These are phyloP conservation scores for Ogataea sp. DNA, from an alignment of 805 yeast genomes.

Conservation along the genomic window DNA sequence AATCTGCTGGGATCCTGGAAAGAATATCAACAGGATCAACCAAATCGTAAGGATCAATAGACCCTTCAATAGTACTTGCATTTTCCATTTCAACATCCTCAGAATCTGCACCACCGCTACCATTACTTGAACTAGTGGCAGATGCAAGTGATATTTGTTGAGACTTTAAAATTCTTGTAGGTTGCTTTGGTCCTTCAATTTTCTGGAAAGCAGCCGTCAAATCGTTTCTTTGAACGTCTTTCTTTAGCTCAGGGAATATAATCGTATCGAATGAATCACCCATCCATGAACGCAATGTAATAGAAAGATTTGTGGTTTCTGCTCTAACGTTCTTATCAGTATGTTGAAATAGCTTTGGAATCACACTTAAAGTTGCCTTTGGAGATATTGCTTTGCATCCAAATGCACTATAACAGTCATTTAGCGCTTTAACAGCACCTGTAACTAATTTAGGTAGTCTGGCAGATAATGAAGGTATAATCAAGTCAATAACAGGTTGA, in stretches of 20 bases:
- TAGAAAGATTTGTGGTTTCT: constrained; percentile 62
- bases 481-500: constrained; percentile 55
- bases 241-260: constrained; percentile 68
- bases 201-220: constrained; percentile 59
- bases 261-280: constrained; percentile 53
- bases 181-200: constrained; percentile 35
- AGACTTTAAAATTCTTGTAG: constrained; percentile 45
- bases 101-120: constrained; percentile 14
- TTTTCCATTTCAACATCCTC: constrained; percentile 32
- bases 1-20: constrained; percentile 56
- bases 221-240: constrained; percentile 79
- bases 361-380: constrained; percentile 41
- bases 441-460: constrained; percentile 74
- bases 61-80: constrained; percentile 16
- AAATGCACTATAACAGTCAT: constrained; percentile 46
- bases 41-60: constrained; percentile 61
- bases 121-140: constrained; percentile 8
- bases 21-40: constrained; percentile 64
- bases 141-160: constrained; percentile 38
- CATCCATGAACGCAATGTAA: constrained; percentile 67
- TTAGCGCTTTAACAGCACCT: constrained; percentile 51
- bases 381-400: constrained; percentile 61
- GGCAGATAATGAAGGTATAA: constrained; percentile 54
- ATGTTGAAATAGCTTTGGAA: constrained; percentile 72
- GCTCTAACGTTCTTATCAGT: constrained; percentile 82